phyloP scores from a whole-genome alignment of 306 rosid species.

The Trifolium pratense region DNA sequence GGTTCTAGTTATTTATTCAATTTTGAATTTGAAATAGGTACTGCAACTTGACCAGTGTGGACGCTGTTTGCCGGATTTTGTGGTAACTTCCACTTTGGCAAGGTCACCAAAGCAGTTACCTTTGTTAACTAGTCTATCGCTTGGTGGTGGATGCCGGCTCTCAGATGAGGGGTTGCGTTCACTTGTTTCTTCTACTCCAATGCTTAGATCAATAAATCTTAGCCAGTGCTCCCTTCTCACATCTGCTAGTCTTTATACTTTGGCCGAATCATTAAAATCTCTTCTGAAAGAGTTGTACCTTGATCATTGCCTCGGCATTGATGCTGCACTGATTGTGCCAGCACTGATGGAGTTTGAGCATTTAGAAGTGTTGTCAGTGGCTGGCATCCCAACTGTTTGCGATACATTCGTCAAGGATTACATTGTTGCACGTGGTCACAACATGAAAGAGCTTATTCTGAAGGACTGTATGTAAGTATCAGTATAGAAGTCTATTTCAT shows the following conservation, averaged over 20 bases:
- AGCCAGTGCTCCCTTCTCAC: constrained; percentile 94
- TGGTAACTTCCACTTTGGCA: constrained; percentile 63
- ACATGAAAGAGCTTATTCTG: constrained; percentile 78
- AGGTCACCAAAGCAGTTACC: constrained; percentile 59
- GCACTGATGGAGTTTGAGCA: constrained; percentile 67
- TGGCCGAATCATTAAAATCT: constrained; percentile 71
- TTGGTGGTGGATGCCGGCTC: constrained; percentile 88
- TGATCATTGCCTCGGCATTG: constrained; percentile 72
- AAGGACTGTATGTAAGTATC: constrained; percentile 71
- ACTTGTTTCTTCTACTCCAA: constrained; percentile 76
- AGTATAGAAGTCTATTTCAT: constrained; percentile 5
- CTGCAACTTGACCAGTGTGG: constrained; percentile 93
- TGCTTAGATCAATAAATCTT: constrained; percentile 74
- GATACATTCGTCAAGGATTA: constrained; percentile 66
- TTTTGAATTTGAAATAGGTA: constrained; percentile 60
- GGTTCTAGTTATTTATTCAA: constrained; percentile 34
- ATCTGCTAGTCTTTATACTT: constrained; percentile 53
- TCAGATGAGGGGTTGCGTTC: constrained; percentile 73
- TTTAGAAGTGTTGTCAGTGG: constrained; percentile 76
- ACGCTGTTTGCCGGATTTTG: constrained; percentile 83
- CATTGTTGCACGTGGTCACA: constrained; percentile 59
- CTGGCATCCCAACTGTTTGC: constrained; percentile 65
- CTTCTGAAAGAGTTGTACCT: constrained; percentile 75
- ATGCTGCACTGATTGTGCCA: constrained; percentile 58
- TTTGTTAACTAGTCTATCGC: constrained; percentile 64